Conservation (phyloP, 2,329 filamentous ascomycete genomes). For the Shiraia bambusicola region DNA sequence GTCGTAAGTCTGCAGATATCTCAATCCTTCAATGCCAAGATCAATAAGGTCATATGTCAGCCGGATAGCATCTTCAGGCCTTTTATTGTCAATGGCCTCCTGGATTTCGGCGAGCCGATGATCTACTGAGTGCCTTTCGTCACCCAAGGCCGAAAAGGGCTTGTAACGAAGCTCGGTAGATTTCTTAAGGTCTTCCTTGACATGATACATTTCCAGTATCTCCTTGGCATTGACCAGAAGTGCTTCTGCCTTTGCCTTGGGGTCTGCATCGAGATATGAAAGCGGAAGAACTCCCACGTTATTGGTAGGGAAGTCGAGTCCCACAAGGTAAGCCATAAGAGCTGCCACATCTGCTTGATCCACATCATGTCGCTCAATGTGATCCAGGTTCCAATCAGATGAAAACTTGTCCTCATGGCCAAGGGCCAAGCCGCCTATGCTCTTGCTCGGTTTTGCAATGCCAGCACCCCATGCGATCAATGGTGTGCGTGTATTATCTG, state of each 20-base stretch:
- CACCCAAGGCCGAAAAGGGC: conserved; percentile 71
- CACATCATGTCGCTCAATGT: conserved; percentile 85
- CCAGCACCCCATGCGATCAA: conserved; percentile 93
- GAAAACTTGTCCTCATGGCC: conserved; percentile 90
- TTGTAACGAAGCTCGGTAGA: conserved; percentile 73
- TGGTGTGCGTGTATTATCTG: conserved; percentile 93
- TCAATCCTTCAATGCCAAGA: conserved; percentile 74
- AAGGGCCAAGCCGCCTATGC: conserved; percentile 61
- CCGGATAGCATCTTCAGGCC: conserved; percentile 75
- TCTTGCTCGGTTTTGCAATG: conserved; percentile 69
- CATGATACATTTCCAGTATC: conserved; percentile 92
- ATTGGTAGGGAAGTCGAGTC: conserved; percentile 89
- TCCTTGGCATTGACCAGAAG: conserved; percentile 80
- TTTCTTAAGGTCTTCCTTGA: conserved; percentile 87
- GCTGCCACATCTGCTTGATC: conserved; percentile 91
- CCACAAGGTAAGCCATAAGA: conserved; percentile 89
- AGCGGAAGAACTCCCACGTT: conserved; percentile 92
- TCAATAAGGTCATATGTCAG: conserved; percentile 76
- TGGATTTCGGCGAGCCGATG: conserved; percentile 69
- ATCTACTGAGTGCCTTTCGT: conserved; percentile 63
- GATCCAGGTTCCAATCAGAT: conserved; percentile 79
- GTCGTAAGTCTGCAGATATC: conserved; percentile 97
- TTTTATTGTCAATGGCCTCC: conserved; percentile 63
- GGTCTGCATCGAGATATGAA: conserved; percentile 71
- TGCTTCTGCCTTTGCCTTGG: conserved; percentile 78